These are phyloP conservation scores for Phlegmacium glaucopus DNA, from an alignment of 768 basidiomycete species.

Conservation along the genomic window DNA sequence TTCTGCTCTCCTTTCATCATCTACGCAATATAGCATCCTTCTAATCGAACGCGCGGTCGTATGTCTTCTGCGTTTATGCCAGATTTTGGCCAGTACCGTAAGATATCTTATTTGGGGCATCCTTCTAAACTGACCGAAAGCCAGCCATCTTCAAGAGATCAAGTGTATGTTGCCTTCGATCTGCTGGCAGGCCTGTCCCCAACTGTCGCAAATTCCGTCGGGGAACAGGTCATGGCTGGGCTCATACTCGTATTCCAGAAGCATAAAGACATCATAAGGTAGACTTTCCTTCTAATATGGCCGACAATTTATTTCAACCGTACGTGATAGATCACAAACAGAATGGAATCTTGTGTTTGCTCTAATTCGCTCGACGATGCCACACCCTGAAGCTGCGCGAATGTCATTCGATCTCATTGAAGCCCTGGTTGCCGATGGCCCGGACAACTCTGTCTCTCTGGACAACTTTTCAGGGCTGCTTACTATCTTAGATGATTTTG, in stretches of 20 bases:
- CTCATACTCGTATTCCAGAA: constrained; percentile 76
- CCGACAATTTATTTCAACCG: constrained; percentile 1
- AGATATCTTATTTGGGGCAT: constrained; percentile 12
- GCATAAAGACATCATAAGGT: constrained; percentile 72
- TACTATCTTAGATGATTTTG: constrained; percentile 84
- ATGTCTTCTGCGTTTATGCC: constrained; percentile 78
- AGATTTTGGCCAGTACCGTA: constrained; percentile 79
- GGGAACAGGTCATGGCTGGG: constrained; percentile 89
- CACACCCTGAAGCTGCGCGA: constrained; percentile 84
- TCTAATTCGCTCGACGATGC: constrained; percentile 78
- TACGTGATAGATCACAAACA: constrained; percentile 66
- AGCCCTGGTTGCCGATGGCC: constrained; percentile 59
- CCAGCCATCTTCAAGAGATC: constrained; percentile 83
- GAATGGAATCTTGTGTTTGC: constrained; percentile 96
- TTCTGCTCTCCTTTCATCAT: constrained; percentile 70
- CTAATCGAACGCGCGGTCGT: constrained; percentile 94
- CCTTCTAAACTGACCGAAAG: constrained; percentile 5
- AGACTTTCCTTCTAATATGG: constrained; percentile 1
- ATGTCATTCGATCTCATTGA: constrained; percentile 79
- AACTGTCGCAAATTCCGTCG: constrained; percentile 74
- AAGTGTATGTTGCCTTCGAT: constrained; percentile 93
- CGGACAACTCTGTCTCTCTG: constrained; percentile 53
- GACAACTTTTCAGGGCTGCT: constrained; percentile 85
- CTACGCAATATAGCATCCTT: constrained; percentile 82
- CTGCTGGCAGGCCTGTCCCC: constrained; percentile 79